phyloP scores from a whole-genome alignment of 495 filamentous ascomycete species.

The Pyronema domesticum region DNA sequence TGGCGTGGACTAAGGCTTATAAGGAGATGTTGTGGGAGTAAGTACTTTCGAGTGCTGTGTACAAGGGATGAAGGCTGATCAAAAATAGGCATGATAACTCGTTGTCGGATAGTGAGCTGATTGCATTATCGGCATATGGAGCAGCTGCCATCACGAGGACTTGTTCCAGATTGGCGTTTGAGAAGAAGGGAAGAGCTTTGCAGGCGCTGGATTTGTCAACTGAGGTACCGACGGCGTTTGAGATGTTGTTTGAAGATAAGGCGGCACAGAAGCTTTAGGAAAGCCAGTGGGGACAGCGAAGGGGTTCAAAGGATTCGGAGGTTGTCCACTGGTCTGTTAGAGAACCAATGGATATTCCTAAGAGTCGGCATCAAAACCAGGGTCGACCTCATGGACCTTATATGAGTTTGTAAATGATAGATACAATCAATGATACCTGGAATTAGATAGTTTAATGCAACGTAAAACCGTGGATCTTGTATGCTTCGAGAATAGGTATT shows the following conservation, averaged over 20 bases:
- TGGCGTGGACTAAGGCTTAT: conserved; percentile 79
- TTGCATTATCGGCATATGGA: conserved; percentile 67
- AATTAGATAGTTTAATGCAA: too few species aligned
- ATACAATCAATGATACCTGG: too few species aligned
- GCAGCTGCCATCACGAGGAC: conserved; percentile 70
- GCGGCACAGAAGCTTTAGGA: conserved; percentile 8
- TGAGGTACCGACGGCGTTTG: conserved; percentile 68
- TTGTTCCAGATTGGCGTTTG: conserved; percentile 74
- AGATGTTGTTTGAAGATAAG: conserved; percentile 45
- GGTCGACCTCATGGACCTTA: too few species aligned
- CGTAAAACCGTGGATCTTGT: too few species aligned
- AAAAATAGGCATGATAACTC: conserved; percentile 32
- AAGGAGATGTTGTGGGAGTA: conserved; percentile 64
- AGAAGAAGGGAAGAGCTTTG: conserved; percentile 69
- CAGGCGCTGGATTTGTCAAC: conserved; percentile 92
- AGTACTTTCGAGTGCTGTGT: conserved; percentile 5
- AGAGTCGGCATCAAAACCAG: too few species aligned
- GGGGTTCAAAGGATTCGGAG: conserved; percentile 33
- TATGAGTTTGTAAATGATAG: too few species aligned
- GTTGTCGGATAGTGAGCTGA: conserved; percentile 42
- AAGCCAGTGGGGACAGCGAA: conserved; percentile 16
- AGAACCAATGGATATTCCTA: too few species aligned
- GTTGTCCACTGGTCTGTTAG: too few species aligned
- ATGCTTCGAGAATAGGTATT: too few species aligned
- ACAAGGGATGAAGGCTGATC: not conserved